Evolutionary conservation across 2,329 filamentous ascomycete species (phyloP), one percentile per base, ranked within the genome.

Genomic region (Chrysoporthe deuterocubensis): DNA sequence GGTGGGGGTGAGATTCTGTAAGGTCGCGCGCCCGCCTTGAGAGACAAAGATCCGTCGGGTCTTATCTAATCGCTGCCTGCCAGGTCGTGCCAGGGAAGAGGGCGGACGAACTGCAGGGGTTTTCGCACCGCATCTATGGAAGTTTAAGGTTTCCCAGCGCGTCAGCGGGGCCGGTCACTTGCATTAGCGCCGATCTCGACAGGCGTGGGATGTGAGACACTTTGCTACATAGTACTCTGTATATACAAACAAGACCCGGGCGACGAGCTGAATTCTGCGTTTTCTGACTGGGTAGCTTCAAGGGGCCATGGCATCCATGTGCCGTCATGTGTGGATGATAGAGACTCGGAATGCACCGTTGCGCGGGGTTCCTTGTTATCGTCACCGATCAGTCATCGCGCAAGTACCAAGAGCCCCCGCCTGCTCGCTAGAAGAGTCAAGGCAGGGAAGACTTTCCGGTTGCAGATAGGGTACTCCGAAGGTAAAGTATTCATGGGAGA

Each of bases 131-230:
- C 32, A 66, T 43, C 62, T 54, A 21, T 26, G 50, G 32, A 32
- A 21, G 26, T 64, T 69, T 65, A 65, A 67, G 58, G 65, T 65
- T 69, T 46, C 54, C 46, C 34, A 62, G 62, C 62, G 54, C 59
- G 66, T 42, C 61, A 60, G 61, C 50, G 62, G 61, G 52, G 56
- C 34, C 52, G 66, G 64, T 59, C 67, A 63, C 67, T 60, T 63
- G 68, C 68, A 70, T 68, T 70, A 70, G 68, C 68, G 68, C 61
- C 68, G 68, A 70, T 70, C 68, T 63, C 32, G 60, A 63, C 42
- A 52, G 34, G 34, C 54, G 46, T 48, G 54, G 44, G 63, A 11
- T 50, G 50, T 54, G 50, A 32, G 21, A 54, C 50, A 26, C 26
- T 26, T 26, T 26, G 26, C 26, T 26, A 26, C 26, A 26, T 26